Base-by-base conservation (phyloP, 768 basidiomycete species). In the Lentinula sp. region DNA sequence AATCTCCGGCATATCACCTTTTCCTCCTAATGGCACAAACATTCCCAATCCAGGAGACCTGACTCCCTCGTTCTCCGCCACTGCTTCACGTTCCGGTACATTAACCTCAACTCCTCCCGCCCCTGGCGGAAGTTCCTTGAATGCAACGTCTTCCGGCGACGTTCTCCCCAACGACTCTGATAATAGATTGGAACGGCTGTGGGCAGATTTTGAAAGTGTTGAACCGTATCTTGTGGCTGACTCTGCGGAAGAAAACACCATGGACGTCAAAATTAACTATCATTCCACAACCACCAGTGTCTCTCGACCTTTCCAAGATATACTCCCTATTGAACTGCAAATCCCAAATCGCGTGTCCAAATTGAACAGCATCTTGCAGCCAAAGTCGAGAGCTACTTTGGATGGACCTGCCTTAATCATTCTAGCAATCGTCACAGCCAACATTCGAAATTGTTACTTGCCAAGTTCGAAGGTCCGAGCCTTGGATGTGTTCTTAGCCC, bases 341-440 rank as follows among this genome's bases (percentile, higher is more conserved):
- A 81, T 81, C 57, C 84, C 84, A 0, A 84, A 83, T 51, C 72
- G 76, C n/a, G 74, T 76, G 15, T 77, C 79, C 18, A 80, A 75
- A n/a, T 69, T 82, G 6, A 65, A 67, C 28, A 68, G 71, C 35
- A 62, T 67, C 0, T 65, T 68, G 57, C 66, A 67, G 4, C 50
- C 66, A 39, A 74, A 77, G 8, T 72, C 76, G 45, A 77, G 76
- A 39, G 84, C 87, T 15, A 83, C 77, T 1, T 87, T 93, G 77
- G 91, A 97, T 71, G 94, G 95, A 0, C 90, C 94, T 2, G 90
- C 95, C 0, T 77, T 98, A 20, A 85, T 98, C 57, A 84, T 98
- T 35, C 82, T 98, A 20, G 88, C 94, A 0, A 78, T 98, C 5
- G 80, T 97, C 32, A 90, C 90, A 28, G 86, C 95, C 15, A 95